These are phyloP conservation scores for Eucalyptus sp. DNA, from an alignment of 345 rosid genomes.

Conservation along the genomic window DNA sequence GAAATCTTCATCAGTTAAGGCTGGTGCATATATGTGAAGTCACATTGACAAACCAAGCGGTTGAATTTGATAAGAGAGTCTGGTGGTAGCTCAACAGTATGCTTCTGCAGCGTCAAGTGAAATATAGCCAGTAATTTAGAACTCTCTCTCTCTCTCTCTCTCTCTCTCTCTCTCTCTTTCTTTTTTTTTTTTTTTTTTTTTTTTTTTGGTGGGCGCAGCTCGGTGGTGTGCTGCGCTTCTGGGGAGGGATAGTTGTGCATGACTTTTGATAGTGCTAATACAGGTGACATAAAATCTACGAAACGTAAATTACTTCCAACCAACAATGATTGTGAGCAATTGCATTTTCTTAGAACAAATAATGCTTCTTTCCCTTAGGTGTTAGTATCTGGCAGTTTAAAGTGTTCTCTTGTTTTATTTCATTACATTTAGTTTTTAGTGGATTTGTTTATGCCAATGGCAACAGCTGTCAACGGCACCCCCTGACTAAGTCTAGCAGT, in stretches of 20 bases:
- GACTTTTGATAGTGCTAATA: neutral
- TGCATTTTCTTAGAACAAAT: neutral
- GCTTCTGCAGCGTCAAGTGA: neutral
- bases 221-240: neutral
- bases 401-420: neutral
- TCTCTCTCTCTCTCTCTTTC: fast-evolving
- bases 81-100: constrained; percentile 72
- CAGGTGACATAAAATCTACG: neutral
- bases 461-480: neutral
- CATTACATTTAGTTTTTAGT: neutral
- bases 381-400: neutral
- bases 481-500: neutral
- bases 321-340: neutral
- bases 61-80: constrained; percentile 73
- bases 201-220: neutral
- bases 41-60: constrained; percentile 68
- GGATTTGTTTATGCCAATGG: neutral
- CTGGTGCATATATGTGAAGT: constrained; percentile 83
- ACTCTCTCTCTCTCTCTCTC: neutral
- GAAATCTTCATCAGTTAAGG: constrained; percentile 31
- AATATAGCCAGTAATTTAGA: neutral
- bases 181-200: too few species aligned
- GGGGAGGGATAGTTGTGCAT: neutral
- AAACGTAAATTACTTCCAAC: neutral
- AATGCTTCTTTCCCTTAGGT: neutral